Evolutionary conservation across 176 grass and related monocot species (phyloP).

Genomic region (Oryza meridionalis): DNA sequence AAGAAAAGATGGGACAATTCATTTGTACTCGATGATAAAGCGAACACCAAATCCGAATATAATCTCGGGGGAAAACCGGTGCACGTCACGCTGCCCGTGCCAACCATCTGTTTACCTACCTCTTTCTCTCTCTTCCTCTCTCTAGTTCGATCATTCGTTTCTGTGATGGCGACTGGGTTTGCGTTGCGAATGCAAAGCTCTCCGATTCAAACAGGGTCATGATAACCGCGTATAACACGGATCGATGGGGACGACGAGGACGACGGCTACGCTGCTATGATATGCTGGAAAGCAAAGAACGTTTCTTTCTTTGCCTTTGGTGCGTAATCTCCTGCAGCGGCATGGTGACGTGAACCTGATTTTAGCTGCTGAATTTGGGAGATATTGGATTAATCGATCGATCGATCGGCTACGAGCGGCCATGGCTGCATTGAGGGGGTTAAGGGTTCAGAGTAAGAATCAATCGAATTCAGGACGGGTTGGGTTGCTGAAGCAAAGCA

Average conservation of each 20-base stretch:
- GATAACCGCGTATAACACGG: background rate
- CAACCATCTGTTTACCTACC: too few species aligned
- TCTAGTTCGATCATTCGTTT: background rate
- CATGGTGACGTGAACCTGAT: background rate
- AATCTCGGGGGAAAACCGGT: background rate
- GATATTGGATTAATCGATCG: background rate
- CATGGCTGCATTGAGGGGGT: too few species aligned
- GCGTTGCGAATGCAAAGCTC: background rate
- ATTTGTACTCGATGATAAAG: too few species aligned
- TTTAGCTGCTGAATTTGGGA: background rate
- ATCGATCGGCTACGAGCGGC: too few species aligned
- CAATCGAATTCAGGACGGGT: too few species aligned
- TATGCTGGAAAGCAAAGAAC: background rate
- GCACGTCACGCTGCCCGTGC: too few species aligned
- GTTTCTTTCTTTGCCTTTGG: background rate
- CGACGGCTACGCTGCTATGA: background rate
- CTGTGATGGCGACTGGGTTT: background rate
- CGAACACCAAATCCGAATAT: conserved; percentile 6
- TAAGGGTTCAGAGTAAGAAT: background rate
- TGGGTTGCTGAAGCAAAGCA: too few species aligned
- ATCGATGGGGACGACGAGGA: background rate
- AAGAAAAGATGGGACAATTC: too few species aligned
- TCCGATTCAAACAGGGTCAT: background rate
- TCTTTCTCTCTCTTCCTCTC: too few species aligned
- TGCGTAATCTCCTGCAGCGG: background rate